phyloP scores from a whole-genome alignment of 306 rosid genomes.

The Luffa acutangula region DNA sequence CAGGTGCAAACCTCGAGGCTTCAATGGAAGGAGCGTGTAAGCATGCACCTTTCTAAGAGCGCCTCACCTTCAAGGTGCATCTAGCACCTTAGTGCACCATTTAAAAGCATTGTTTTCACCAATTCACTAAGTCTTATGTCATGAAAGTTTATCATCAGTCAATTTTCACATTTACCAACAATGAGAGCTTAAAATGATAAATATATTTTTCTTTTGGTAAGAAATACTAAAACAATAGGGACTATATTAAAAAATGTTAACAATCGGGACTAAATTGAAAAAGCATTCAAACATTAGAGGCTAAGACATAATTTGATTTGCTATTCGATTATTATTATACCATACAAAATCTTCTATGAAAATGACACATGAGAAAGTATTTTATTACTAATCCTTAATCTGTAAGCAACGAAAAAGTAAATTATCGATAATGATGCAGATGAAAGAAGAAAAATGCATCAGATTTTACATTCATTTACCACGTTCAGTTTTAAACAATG shows the following conservation, averaged over 20 bases:
- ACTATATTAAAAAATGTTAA: too few species aligned
- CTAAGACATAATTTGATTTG: neutral
- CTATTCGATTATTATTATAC: neutral
- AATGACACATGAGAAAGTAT: neutral
- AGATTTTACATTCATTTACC: neutral
- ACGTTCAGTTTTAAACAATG: neutral
- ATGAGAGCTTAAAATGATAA: neutral
- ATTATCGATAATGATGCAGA: neutral
- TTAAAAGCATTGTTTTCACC: too few species aligned
- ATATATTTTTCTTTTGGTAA: too few species aligned
- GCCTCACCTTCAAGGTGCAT: too few species aligned
- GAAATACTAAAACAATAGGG: neutral
- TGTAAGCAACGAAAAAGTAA: neutral
- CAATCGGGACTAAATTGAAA: too few species aligned
- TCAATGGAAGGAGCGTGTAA: too few species aligned
- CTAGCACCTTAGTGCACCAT: too few species aligned
- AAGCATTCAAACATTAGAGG: too few species aligned
- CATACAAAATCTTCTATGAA: neutral
- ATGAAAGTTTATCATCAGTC: too few species aligned
- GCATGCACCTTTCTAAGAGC: too few species aligned
- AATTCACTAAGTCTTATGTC: neutral
- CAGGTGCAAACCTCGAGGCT: too few species aligned
- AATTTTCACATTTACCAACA: neutral
- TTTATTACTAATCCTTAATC: neutral
- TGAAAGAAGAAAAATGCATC: neutral